Base-by-base conservation (phyloP, 2,329 filamentous ascomycete genomes). In the Tolypocladium cylindrosporum region DNA sequence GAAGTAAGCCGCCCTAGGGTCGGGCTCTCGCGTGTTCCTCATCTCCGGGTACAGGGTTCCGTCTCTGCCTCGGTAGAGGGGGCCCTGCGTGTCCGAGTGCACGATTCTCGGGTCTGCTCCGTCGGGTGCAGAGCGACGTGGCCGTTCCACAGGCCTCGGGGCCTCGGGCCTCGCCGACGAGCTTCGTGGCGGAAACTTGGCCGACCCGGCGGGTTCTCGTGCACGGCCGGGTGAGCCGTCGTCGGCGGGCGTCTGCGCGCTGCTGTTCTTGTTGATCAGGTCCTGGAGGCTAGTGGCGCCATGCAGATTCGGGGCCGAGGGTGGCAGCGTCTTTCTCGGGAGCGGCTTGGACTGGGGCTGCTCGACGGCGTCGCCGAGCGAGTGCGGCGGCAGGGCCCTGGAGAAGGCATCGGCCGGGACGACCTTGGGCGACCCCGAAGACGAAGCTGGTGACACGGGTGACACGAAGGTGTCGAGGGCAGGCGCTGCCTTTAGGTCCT, bases 401-500 rank as follows among this genome's bases (percentile, higher is more conserved):
- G 59, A 21, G 21, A 58, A 51, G 55, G 55, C 56, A 19, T 62
- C 59, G 4, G 64, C 56, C 11, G 54, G 59, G 4, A 61, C 58
- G 1, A 63, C 61, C 39, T 64, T 63, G 19, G 67, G 66, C 13
- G 74, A 70, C 45, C 75, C 74, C 2, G 75, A 72, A 4, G 77
- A 79, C 4, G 76, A 72, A 13, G 74, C 74, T 8, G 77, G 77
- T 9, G 78, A 79, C 2, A 74, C 67, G 5, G 77, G 77, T 2
- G 77, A 76, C 31, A 73, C 67, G 53, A 74, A 67, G 3, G 67
- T 68, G 34, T 74, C 70, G 43, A 72, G 59, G 9, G 69, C 64
- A 3, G 72, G 68, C 16, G 70, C 71, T 59, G 57, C 55, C 24
- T 71, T 71, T 55, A 72, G 66, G 58, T 79, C 77, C 50, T 74